A percentile compares a stretch with the other conserved stretches of the same genome.
These are phyloP conservation scores for Phytopythium kandeliae DNA, from an alignment of 352 stramenopile species.

Conservation along the genomic window DNA sequence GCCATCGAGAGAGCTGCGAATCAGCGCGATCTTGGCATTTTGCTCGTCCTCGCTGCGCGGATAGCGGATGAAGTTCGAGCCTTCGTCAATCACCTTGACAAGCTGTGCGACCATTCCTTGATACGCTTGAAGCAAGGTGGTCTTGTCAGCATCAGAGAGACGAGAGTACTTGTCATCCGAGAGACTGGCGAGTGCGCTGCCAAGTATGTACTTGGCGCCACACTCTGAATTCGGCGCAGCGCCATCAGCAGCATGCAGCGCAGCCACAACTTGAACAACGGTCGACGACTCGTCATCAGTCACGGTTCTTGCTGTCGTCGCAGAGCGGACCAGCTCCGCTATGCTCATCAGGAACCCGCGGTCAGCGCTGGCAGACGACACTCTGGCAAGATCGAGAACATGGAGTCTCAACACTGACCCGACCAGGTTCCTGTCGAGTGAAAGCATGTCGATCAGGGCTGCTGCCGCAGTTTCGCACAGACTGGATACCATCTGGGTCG, in stretches of 20 bases:
- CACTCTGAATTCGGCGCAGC: constrained; percentile 8
- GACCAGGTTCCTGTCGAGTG: constrained; percentile 22
- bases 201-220: constrained; percentile 30
- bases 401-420: constrained; percentile 15
- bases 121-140: constrained; percentile 20
- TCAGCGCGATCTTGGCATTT: constrained; percentile 27
- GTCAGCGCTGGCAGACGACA: constrained; percentile 18
- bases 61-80: constrained; percentile 27
- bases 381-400: constrained; percentile 16
- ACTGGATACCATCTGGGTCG: neutral
- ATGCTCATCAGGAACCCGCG: constrained; percentile 33
- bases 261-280: neutral
- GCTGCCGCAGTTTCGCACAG: constrained; percentile 33
- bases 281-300: neutral
- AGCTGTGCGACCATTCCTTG: constrained; percentile 22
- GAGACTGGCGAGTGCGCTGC: constrained; percentile 18
- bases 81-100: constrained; percentile 15
- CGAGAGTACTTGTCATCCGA: neutral
- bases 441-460: constrained; percentile 27
- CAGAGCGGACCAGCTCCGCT: constrained; percentile 19
- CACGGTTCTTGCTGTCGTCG: neutral
- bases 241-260: neutral
- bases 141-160: constrained; percentile 14
- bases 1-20: constrained; percentile 38
- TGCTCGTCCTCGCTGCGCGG: constrained; percentile 33